Evolutionary conservation across 192 early-diverging fungal genomes (phyloP).

Genomic region (Umbelopsis vinacea): DNA sequence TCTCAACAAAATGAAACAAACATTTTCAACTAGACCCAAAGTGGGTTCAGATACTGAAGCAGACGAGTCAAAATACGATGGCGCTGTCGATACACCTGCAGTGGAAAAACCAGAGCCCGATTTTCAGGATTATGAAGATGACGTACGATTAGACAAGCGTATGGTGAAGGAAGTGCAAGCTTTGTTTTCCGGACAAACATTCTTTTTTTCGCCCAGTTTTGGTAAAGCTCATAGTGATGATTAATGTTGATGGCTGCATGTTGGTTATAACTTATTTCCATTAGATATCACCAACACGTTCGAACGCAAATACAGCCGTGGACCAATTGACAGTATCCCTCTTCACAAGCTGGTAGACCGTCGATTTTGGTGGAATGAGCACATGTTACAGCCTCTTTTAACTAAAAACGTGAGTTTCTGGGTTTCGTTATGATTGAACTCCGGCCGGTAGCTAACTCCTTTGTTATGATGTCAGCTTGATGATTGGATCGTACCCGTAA

Average conservation of each 20-base stretch:
- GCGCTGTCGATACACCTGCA: neutral
- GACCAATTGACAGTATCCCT: slow-evolving; percentile 15
- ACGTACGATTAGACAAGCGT: slow-evolving; percentile 47
- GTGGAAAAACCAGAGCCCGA: neutral
- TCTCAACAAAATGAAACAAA: slow-evolving; percentile 25
- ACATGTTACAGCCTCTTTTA: slow-evolving; percentile 47
- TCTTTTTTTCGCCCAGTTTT: slow-evolving; percentile 53
- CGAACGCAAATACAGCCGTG: slow-evolving; percentile 31
- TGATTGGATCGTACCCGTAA: slow-evolving; percentile 61
- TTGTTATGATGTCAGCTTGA: slow-evolving; percentile 40
- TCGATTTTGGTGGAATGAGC: slow-evolving; percentile 69
- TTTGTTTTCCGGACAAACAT: slow-evolving; percentile 49
- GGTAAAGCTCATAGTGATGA: slow-evolving; percentile 32
- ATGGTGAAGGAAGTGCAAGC: slow-evolving; percentile 50
- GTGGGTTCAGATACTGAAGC: slow-evolving; percentile 32
- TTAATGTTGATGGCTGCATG: neutral
- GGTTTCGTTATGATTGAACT: too few relatives aligned
- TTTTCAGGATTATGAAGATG: slow-evolving; percentile 34
- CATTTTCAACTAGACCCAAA: slow-evolving; percentile 11
- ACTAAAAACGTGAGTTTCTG: slow-evolving; percentile 41
- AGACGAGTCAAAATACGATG: slow-evolving; percentile 5
- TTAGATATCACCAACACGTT: slow-evolving; percentile 50
- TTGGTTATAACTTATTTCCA: neutral
- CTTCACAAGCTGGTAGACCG: slow-evolving; percentile 36
- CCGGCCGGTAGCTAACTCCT: neutral